A percentile compares a stretch with the other conserved stretches of the same genome.
Evolutionary conservation across 2,329 filamentous ascomycete genomes (phyloP).

Genomic region (Neonectria faginata): DNA sequence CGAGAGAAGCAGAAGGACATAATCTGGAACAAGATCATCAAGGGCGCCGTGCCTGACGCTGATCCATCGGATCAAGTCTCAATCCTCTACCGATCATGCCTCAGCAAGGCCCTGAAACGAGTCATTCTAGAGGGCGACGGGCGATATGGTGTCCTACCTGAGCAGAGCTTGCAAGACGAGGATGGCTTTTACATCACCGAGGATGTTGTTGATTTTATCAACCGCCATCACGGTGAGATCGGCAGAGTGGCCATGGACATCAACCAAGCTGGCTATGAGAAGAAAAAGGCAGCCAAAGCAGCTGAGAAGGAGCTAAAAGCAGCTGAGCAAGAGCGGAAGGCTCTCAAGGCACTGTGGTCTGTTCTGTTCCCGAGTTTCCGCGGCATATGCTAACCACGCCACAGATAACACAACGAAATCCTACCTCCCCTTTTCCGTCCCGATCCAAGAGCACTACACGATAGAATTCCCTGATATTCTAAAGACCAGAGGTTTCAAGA

Average conservation of each 20-base stretch:
- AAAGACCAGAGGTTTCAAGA: background rate
- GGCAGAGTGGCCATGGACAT: constrained; percentile 49
- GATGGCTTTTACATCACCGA: constrained; percentile 60
- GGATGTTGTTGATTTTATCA: constrained; percentile 57
- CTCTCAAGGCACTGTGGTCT: background rate
- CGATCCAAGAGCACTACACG: background rate
- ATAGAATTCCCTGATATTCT: background rate
- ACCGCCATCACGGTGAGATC: constrained; percentile 52
- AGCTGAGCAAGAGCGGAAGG: background rate
- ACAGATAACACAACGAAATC: background rate
- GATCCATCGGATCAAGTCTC: constrained; percentile 42
- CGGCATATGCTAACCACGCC: background rate
- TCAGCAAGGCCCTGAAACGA: constrained; percentile 59
- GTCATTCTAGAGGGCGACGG: constrained; percentile 61
- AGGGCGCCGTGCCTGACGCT: constrained; percentile 49
- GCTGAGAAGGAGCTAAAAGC: background rate
- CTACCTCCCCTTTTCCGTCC: background rate
- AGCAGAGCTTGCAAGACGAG: constrained; percentile 46
- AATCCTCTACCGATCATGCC: constrained; percentile 48
- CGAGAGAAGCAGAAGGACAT: constrained; percentile 54
- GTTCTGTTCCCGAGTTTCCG: background rate
- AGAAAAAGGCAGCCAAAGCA: constrained; percentile 1
- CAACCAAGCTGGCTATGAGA: constrained; percentile 35
- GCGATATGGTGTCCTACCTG: constrained; percentile 51
- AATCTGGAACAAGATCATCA: constrained; percentile 61